Percentiles rank a stretch among this genome's conserved stretches.
phyloP scores from a whole-genome alignment of 352 stramenopile species.

The Phytophthora uliginosa region DNA sequence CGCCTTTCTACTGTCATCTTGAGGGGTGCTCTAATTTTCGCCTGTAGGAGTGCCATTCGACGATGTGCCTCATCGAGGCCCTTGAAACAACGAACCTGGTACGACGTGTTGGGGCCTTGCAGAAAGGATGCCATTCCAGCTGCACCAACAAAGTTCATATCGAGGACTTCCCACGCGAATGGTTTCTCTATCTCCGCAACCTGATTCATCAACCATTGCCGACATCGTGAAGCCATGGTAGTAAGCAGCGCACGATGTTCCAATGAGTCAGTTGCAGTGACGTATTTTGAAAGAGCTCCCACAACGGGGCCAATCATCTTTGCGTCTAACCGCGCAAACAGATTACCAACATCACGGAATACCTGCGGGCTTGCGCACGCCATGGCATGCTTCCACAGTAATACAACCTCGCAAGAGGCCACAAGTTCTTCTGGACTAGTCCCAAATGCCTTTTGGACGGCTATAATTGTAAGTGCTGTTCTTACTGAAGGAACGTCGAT shows the following conservation, averaged over 20 bases:
- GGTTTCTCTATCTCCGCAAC: slow-evolving; percentile 10
- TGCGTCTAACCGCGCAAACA: slow-evolving; percentile 6
- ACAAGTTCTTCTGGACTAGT: slow-evolving; percentile 7
- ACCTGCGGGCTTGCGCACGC: slow-evolving; percentile 9
- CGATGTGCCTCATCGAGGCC: slow-evolving; percentile 9
- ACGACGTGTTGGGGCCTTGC: slow-evolving; percentile 1
- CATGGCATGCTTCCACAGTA: slow-evolving; percentile 22
- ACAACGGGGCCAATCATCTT: slow-evolving; percentile 14
- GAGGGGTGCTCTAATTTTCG: slow-evolving; percentile 17
- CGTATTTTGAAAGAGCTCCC: slow-evolving; percentile 1
- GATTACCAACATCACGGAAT: slow-evolving; percentile 10
- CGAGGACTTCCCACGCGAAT: slow-evolving; percentile 13
- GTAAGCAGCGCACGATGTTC: slow-evolving; percentile 2
- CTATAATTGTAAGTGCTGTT: neutral
- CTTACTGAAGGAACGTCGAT: neutral
- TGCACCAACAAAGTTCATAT: slow-evolving; percentile 16
- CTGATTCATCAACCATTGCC: slow-evolving; percentile 17
- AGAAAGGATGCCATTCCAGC: slow-evolving; percentile 17
- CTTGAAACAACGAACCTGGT: slow-evolving; percentile 6
- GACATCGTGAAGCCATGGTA: slow-evolving; percentile 1
- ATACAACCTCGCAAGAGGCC: slow-evolving; percentile 3
- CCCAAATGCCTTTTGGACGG: slow-evolving; percentile 10
- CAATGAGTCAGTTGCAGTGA: neutral
- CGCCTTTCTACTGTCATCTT: slow-evolving; percentile 9
- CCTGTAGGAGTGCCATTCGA: slow-evolving; percentile 5